Base-by-base conservation (phyloP, 2,329 filamentous ascomycete species). In the Malbranchea zuffiana region DNA sequence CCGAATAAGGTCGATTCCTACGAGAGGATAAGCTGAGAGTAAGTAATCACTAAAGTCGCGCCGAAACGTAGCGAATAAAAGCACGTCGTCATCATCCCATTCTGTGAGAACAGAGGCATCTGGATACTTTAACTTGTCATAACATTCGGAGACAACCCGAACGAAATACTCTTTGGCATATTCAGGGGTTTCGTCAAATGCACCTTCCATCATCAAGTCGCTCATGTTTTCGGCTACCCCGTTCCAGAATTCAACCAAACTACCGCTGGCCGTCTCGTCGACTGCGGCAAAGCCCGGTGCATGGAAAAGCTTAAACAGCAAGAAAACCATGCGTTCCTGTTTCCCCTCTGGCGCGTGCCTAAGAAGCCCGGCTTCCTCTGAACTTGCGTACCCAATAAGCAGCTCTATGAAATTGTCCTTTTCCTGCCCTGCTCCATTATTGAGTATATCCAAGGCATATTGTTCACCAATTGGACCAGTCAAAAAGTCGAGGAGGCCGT, bases 1-100 rank as follows among this genome's bases (percentile, higher is more conserved):
- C 24, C 58, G 53, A 15, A 65, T 53, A 20, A 67, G 42, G 4
- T 59, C 58, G 16, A 61, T 52, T 1, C 64, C 64, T 7, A 67
- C 43, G 16, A 65, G 55, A 1, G 61, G 57, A 44, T 64, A 66
- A 1, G 57, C 55, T 5, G 62, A 57, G 10, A 64, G 53, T 7
- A 66, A 50, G 35, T 64, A 66, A 42, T 67, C 64, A 32, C 58
- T 58, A n/a, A 59, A 62, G 29, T 66, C 62, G 18, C 59, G 57
- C 12, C 64, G 61, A 39, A 66, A 66, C 12, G 55, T 50, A 31
- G 53, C 53, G 38, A 66, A 67, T 37, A 62, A 57, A 37, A 50
- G 53, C 19, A 60, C 49, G 18, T 67, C 62, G 33, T 66, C 62
- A 20, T 59, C 55, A 30, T 55, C 53, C 63, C 62, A 67, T 6